phyloP scores from a whole-genome alignment of 768 basidiomycete species.

The Leccinum uliginosum region DNA sequence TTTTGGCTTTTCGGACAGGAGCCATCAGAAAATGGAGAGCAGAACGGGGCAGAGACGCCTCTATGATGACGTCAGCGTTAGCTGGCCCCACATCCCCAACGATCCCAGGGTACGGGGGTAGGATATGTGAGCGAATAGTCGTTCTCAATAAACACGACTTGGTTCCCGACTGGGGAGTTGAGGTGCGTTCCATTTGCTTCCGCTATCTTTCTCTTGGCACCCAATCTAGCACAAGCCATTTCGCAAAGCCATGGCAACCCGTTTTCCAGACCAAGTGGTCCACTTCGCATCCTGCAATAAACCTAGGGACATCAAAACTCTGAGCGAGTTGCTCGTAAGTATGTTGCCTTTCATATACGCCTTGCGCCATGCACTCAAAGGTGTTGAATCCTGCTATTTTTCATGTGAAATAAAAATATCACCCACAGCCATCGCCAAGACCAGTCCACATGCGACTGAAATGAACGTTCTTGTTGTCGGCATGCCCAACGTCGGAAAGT shows the following conservation, averaged over 20 bases:
- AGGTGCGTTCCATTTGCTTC: slow-evolving; percentile 44
- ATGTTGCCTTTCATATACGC: slow-evolving; percentile 34
- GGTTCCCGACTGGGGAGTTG: slow-evolving; percentile 82
- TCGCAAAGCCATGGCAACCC: slow-evolving; percentile 61
- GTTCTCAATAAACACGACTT: slow-evolving; percentile 93
- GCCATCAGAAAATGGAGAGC: slow-evolving; percentile 64
- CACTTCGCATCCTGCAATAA: slow-evolving; percentile 73
- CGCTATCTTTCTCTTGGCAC: background rate
- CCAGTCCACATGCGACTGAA: slow-evolving; percentile 65
- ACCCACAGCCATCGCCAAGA: slow-evolving; percentile 59
- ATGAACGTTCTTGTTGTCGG: slow-evolving; percentile 91
- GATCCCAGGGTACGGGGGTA: slow-evolving; percentile 23
- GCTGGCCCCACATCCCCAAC: slow-evolving; percentile 8
- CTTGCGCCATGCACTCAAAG: background rate
- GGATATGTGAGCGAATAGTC: slow-evolving; percentile 76
- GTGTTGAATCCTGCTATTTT: background rate
- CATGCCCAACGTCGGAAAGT: slow-evolving; percentile 99
- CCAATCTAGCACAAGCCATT: slow-evolving; percentile 54
- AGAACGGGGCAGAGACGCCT: slow-evolving; percentile 58
- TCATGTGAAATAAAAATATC: background rate
- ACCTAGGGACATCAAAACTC: slow-evolving; percentile 55
- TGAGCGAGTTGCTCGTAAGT: slow-evolving; percentile 72
- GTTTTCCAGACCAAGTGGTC: slow-evolving; percentile 64
- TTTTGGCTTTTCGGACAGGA: slow-evolving; percentile 36
- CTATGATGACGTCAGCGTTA: slow-evolving; percentile 36